Evolutionary conservation across 139 green algal genomes (phyloP).

Genomic region (Zygnema circumcarinatum): DNA sequence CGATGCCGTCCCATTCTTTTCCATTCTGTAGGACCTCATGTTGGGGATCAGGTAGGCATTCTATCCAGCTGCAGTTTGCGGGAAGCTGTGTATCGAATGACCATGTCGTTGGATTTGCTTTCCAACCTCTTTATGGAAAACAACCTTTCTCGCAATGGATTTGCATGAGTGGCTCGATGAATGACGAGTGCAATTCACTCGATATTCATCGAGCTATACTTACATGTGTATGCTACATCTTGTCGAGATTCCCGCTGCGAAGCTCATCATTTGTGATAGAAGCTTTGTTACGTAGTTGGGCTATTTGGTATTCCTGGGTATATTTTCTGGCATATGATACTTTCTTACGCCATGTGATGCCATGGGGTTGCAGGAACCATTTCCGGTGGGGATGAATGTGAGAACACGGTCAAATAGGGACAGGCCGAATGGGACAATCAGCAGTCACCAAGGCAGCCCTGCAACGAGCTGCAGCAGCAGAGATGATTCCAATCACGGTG

Average conservation of each 20-base stretch:
- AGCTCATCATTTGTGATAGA: too few species aligned
- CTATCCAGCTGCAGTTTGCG: not conserved
- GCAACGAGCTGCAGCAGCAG: slow-evolving; percentile 29
- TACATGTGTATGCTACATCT: too few species aligned
- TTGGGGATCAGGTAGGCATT: slow-evolving; percentile 62
- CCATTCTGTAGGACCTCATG: slow-evolving; percentile 63
- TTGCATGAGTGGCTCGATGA: not conserved
- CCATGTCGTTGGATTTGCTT: not conserved
- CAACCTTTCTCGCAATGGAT: not conserved
- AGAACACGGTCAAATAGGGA: not conserved
- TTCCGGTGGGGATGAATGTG: slow-evolving; percentile 49
- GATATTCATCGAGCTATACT: too few species aligned
- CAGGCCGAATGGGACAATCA: not conserved
- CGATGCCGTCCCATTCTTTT: slow-evolving; percentile 95
- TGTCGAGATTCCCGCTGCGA: too few species aligned
- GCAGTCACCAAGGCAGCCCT: slow-evolving; percentile 27
- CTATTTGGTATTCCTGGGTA: too few species aligned
- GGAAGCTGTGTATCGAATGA: not conserved
- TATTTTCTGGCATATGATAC: too few species aligned
- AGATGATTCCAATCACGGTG: slow-evolving; percentile 23
- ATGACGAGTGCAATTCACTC: too few species aligned
- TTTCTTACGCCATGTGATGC: too few species aligned
- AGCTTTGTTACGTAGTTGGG: too few species aligned
- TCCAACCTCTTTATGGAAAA: not conserved
- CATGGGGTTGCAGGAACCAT: slow-evolving; percentile 39